Evolutionary conservation across 1,284 basidiomycete species (phyloP).

Genomic region (Heterobasidion annosum): DNA sequence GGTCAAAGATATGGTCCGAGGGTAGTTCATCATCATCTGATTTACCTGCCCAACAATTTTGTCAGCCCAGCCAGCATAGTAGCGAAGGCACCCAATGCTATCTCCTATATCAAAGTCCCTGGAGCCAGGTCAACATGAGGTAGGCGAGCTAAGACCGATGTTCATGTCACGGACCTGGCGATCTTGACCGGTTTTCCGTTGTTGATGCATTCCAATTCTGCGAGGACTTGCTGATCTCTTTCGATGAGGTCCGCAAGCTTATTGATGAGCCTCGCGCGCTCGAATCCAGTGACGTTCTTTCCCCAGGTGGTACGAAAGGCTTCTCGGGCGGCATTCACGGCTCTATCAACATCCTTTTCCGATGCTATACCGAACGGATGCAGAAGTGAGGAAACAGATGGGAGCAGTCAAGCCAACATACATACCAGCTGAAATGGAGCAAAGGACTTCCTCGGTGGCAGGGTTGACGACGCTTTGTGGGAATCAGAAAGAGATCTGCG

Average conservation of each 20-base stretch:
- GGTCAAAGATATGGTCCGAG: not conserved
- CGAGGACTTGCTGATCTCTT: conserved; percentile 67
- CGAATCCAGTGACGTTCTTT: conserved; percentile 74
- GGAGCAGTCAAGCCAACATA: not conserved
- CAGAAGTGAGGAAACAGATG: not conserved
- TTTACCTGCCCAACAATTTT: conserved; percentile 43
- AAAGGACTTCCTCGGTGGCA: conserved; percentile 64
- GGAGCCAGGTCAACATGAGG: not conserved
- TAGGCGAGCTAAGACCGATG: not conserved
- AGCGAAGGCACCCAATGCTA: conserved; percentile 72
- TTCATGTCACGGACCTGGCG: conserved; percentile 32
- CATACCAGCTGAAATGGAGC: conserved; percentile 59
- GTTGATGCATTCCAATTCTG: conserved; percentile 74
- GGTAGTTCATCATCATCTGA: not conserved
- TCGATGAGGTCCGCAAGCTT: conserved; percentile 92
- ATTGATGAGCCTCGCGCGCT: conserved; percentile 73
- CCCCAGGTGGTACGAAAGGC: conserved; percentile 91
- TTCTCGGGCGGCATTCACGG: conserved; percentile 76
- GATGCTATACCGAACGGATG: conserved; percentile 35
- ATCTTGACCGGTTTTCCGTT: conserved; percentile 81
- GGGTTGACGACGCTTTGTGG: conserved; percentile 56
- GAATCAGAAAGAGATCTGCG: conserved; percentile 5
- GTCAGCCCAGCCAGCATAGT: conserved; percentile 67
- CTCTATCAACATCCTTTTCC: conserved; percentile 71
- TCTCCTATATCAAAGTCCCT: conserved; percentile 85